Evolutionary conservation across 1,139 yeast species (phyloP).

Genomic region (Dujonia santamariae): DNA sequence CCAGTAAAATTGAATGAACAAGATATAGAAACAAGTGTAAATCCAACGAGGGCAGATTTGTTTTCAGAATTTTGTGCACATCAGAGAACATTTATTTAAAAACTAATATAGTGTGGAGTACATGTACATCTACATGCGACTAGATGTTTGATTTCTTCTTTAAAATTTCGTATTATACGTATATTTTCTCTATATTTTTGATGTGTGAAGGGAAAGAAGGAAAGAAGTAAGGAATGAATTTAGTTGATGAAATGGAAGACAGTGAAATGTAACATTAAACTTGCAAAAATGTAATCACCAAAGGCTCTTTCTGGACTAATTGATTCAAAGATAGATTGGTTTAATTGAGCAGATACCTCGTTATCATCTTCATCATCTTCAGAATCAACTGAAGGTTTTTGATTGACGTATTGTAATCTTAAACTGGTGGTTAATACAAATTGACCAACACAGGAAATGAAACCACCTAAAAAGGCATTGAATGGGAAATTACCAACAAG

Average conservation of each 20-base stretch:
- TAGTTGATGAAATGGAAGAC: slow-evolving; percentile 89
- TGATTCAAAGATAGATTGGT: slow-evolving; percentile 35
- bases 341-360: slow-evolving; percentile 12
- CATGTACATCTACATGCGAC: too few relatives aligned
- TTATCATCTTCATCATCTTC: slow-evolving; percentile 10
- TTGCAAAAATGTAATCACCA: slow-evolving; percentile 86
- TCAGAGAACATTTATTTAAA: too few relatives aligned
- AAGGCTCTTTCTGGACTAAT: slow-evolving; percentile 79
- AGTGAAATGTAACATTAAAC: slow-evolving; percentile 83
- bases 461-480: slow-evolving; percentile 94
- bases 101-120: too few relatives aligned
- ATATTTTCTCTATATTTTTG: too few relatives aligned
- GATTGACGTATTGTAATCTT: slow-evolving; percentile 58
- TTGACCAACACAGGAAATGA: slow-evolving; percentile 90
- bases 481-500: slow-evolving; percentile 90
- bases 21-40: too few relatives aligned
- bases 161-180: too few relatives aligned
- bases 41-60: too few relatives aligned
- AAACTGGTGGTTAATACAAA: slow-evolving; percentile 82
- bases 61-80: too few relatives aligned
- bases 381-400: slow-evolving; percentile 10
- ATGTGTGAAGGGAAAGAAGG: too few relatives aligned
- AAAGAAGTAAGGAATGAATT: slow-evolving; percentile 6
- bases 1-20: too few relatives aligned
- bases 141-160: too few relatives aligned